phyloP scores from a whole-genome alignment of 208 protist genomes.

The Leishmania lainsoni region DNA sequence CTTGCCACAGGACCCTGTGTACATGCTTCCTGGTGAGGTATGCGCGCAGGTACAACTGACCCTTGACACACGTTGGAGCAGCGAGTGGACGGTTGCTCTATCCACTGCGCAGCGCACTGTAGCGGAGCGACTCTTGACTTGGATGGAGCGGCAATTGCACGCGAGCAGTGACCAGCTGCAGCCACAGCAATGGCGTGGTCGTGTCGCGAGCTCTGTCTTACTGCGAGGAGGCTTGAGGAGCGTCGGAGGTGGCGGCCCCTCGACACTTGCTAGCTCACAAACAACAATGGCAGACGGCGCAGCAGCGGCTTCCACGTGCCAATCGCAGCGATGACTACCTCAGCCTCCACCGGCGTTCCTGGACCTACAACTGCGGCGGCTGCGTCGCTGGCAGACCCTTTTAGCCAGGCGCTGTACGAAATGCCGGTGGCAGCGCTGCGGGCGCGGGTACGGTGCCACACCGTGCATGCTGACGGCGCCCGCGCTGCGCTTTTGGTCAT shows the following conservation, averaged over 20 bases:
- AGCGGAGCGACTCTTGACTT: constrained; percentile 29
- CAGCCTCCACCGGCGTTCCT: background rate
- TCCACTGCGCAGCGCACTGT: constrained; percentile 30
- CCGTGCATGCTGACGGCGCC: constrained; percentile 47
- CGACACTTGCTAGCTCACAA: background rate
- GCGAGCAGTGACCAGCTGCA: constrained; percentile 15
- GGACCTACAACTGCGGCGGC: background rate
- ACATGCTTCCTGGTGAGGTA: constrained; percentile 41
- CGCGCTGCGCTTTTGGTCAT: constrained; percentile 60
- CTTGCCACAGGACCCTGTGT: constrained; percentile 6
- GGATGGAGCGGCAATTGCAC: constrained; percentile 17
- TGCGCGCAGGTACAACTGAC: constrained; percentile 34
- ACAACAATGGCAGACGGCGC: background rate
- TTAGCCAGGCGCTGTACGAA: constrained; percentile 21
- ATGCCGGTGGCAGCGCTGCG: constrained; percentile 26
- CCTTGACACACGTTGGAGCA: constrained; percentile 34
- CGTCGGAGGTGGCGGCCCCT: background rate
- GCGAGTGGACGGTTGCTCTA: constrained; percentile 31
- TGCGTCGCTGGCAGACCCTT: constrained; percentile 7
- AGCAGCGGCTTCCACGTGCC: background rate
- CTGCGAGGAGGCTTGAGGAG: constrained; percentile 26
- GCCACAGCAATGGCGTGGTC: constrained; percentile 18
- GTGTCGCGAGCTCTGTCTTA: constrained; percentile 24
- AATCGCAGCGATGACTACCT: background rate
- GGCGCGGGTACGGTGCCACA: constrained; percentile 57